Evolutionary conservation across 2,329 filamentous ascomycete species (phyloP), one percentile per base, ranked within the genome.

Genomic region (Talaromyces sp.): DNA sequence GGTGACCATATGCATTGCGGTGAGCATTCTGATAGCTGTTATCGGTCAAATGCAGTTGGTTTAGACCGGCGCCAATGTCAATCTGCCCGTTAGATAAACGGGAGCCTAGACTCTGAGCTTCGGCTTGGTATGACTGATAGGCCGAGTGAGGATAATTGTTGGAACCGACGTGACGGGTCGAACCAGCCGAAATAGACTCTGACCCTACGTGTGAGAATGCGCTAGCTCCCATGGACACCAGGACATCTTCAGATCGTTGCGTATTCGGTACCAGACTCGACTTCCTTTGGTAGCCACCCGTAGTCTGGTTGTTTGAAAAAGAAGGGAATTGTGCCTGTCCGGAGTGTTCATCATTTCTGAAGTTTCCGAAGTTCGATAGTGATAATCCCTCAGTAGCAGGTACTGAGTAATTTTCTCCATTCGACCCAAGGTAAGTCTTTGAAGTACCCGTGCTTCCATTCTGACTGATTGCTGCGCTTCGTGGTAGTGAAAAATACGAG

Each of bases 401-500:
- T 4, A 75, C 73, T 6, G 77, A 74, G 9, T 77, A 74, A 8
- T 66, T 70, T 22, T 78, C 76, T 0, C 73, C 70, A 10, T 69
- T 72, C 39, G 72, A 68, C 65, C 75, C 74, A 6, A 80, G 64
- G 66, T 76, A 79, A 16, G 70, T 63, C 50, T 75, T 75, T 43
- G 79, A 74, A 22, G 67, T 60, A 3, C 70, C 74, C 58, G 68
- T 68, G 39, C 73, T 66, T 35, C 70, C 69, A 37, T 73, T 76
- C 65, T 81, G 80, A n/a, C 79, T 80, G 43, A 85, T 81, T 35
- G 80, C 76, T 11, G 80, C 73, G 1, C 73, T 70, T n/a, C 82
- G 81, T 1, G 80, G 73, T 41, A 81, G 69, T 1, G 81, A 72
- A 68, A 83, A 86, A 70, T 83, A 82, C 43, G 81, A 72, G 35